Base-by-base conservation (phyloP, 2,329 filamentous ascomycete species). In the Juglanconis juglandina region DNA sequence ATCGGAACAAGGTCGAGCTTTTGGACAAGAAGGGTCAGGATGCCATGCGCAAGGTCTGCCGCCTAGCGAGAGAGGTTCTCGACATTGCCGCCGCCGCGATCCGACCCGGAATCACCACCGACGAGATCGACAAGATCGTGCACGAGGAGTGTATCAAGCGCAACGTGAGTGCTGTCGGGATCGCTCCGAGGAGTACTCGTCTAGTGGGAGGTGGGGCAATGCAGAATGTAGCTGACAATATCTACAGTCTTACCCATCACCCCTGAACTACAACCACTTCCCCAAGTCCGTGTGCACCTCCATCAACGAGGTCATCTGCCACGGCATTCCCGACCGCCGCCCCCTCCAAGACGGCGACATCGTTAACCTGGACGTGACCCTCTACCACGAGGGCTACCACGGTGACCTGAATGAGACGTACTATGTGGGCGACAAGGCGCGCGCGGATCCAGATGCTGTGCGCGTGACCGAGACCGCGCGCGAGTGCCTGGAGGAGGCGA, bases 201-300 rank as follows among this genome's bases (percentile, higher is more conserved):
- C 5, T 10, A 42, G 10, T 24, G 44, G 44, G 5, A 30, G 17
- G n/a, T 17, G 10, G n/a, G 5, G 24, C 7, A 17, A 35, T 9
- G 3, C 11, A 14, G 32, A 9, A 8, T 5, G 11, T 35, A 6
- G 37, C 53, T 61, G 50, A 62, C 44, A 11, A 6, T 33, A 49
- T 35, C 33, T 14, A 50, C 64, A 97, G 93, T 90, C 92, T 9
- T 98, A 98, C 73, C 94, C 94, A 0, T 97, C 94, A 1, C 92
- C 94, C 1, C 80, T 98, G 39, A 97, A 97, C 79, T 98, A 98
- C 78, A 90, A 91, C 79, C 82, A 93, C 75, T 99, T 98, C 77
- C 95, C 95, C 66, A 99, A 99, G 79, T 99, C 95, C 0, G 91
- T 97, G 64, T 99, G 95, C 77, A 98, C 94, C 3, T 98, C 94